A percentile compares a stretch with the other conserved stretches of the same genome.
Evolutionary conservation across 2,329 filamentous ascomycete genomes (phyloP).

Genomic region (Phialemonium atrogriseum): DNA sequence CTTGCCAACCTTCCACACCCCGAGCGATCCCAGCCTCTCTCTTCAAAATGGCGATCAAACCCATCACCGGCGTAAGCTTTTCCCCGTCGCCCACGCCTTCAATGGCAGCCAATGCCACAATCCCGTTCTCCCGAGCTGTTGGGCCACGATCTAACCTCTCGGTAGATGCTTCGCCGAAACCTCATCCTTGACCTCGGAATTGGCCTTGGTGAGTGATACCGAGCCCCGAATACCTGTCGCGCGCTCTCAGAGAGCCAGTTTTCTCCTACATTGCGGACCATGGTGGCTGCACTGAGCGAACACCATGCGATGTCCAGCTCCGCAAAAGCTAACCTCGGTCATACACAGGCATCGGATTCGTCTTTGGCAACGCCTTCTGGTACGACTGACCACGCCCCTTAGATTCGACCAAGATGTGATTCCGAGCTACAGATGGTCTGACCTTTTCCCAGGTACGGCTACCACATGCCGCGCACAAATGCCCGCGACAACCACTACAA

Average conservation of each 20-base stretch:
- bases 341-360: conserved; percentile 40
- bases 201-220: conserved; percentile 40
- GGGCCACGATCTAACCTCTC: conserved; percentile 23
- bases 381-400: conserved; percentile 25
- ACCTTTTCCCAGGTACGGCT: conserved; percentile 44
- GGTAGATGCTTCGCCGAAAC: conserved; percentile 51
- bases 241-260: too few relatives aligned
- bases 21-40: conserved; percentile 2
- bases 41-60: conserved; percentile 40
- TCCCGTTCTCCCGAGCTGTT: conserved; percentile 3
- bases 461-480: conserved; percentile 51
- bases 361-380: conserved; percentile 50
- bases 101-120: conserved; percentile 9
- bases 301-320: background rate
- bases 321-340: conserved; percentile 22
- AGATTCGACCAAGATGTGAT: background rate
- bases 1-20: background rate
- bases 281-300: background rate
- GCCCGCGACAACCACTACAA: conserved; percentile 51
- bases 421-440: background rate
- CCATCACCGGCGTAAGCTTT: conserved; percentile 51
- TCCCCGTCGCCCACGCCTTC: conserved; percentile 3
- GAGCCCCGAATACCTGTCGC: background rate
- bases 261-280: too few relatives aligned
- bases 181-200: conserved; percentile 49